phyloP scores from a whole-genome alignment of 805 yeast genomes.

The Myxozyma sirexii region DNA sequence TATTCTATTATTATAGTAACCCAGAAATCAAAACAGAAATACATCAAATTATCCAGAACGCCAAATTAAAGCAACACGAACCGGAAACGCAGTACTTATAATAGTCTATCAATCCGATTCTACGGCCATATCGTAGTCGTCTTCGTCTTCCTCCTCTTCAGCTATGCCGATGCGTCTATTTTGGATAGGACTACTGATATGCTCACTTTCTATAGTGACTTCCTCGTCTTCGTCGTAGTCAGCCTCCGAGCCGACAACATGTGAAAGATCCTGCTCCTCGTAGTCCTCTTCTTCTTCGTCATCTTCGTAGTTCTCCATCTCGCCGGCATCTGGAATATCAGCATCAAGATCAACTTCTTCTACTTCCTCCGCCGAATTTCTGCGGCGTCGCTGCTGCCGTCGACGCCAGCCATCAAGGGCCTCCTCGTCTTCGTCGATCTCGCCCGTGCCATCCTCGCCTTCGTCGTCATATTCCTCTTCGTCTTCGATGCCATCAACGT shows the following conservation, averaged over 20 bases:
- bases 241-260: neutral
- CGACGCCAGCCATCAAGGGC: constrained; percentile 34
- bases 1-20: no score
- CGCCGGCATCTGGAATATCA: constrained; percentile 42
- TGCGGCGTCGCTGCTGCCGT: constrained; percentile 36
- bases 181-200: neutral
- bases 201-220: constrained; percentile 14
- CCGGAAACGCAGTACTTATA: neutral
- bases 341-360: constrained; percentile 36
- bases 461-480: constrained; percentile 36
- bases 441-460: constrained; percentile 21
- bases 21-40: neutral
- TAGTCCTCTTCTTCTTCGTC: constrained; percentile 20
- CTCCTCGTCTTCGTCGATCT: constrained; percentile 39
- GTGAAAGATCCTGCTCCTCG: constrained; percentile 1
- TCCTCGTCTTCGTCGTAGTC: constrained; percentile 20
- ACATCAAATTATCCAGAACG: neutral
- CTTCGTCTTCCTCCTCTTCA: constrained; percentile 11
- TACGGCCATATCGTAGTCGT: constrained; percentile 31
- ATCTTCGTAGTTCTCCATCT: constrained; percentile 34
- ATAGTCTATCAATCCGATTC: constrained; percentile 20
- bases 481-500: constrained; percentile 31
- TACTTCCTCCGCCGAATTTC: constrained; percentile 5
- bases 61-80: no score
- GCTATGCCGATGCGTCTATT: neutral